These are phyloP conservation scores for Lycium barbarum DNA, from an alignment of 257 asterid species.

Conservation along the genomic window DNA sequence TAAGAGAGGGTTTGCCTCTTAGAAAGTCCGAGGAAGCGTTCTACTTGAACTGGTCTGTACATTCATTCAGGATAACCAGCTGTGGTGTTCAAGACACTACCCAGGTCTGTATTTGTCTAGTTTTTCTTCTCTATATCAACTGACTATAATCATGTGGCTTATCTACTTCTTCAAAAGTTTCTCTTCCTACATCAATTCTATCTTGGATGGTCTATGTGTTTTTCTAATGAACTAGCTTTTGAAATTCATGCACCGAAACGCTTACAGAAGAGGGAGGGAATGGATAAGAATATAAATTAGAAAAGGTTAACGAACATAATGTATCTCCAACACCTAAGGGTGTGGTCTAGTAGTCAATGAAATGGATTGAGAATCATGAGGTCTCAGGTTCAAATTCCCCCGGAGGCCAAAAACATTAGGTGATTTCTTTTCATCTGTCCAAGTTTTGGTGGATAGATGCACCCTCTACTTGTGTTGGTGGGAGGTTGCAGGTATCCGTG, in stretches of 20 bases:
- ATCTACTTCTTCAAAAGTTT: not conserved
- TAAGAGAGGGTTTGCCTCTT: slow-evolving; percentile 94
- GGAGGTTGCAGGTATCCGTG: no score
- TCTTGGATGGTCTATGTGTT: not conserved
- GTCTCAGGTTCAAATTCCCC: no score
- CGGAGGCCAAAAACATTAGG: no score
- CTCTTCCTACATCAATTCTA: not conserved
- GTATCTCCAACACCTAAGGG: not conserved
- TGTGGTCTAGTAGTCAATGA: no score
- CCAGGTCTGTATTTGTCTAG: slow-evolving; percentile 57
- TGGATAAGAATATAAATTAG: not conserved
- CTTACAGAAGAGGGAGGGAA: not conserved
- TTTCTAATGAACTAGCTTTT: not conserved
- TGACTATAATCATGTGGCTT: not conserved
- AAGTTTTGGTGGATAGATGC: no score
- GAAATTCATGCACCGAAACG: not conserved
- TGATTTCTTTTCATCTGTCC: no score
- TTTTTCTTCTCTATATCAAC: not conserved
- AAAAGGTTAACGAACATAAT: not conserved
- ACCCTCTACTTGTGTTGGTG: no score
- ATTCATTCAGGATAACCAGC: slow-evolving; percentile 93
- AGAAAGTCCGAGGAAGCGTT: slow-evolving; percentile 87
- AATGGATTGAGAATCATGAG: no score
- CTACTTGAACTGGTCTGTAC: slow-evolving; percentile 98
- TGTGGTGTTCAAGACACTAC: slow-evolving; percentile 85